These are phyloP conservation scores for Fulvia fulva DNA, from an alignment of 2,329 filamentous ascomycete genomes.

Conservation along the genomic window DNA sequence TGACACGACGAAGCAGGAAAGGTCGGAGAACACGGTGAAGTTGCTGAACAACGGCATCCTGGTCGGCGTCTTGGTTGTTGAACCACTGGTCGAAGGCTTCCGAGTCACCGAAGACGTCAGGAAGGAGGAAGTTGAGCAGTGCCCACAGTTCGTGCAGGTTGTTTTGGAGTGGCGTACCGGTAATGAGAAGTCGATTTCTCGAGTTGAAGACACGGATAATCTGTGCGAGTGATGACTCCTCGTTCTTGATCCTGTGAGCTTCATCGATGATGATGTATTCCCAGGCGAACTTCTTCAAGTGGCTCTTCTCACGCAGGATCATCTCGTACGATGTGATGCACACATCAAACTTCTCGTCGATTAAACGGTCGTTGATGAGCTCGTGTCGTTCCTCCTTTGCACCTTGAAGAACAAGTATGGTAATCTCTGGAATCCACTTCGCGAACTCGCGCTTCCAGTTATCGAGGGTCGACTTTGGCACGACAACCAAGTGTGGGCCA, in stretches of 20 bases:
- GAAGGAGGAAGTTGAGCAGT: conserved; percentile 92
- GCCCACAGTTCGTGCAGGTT: conserved; percentile 98
- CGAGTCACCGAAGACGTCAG: conserved; percentile 94
- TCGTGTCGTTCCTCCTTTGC: conserved; percentile 87
- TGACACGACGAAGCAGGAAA: conserved; percentile 92
- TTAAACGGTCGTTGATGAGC: conserved; percentile 85
- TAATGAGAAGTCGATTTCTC: conserved; percentile 89
- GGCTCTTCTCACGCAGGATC: conserved; percentile 90
- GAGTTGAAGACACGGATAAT: conserved; percentile 97
- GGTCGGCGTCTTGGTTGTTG: conserved; percentile 80
- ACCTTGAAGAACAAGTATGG: conserved; percentile 89
- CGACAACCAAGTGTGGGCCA: conserved; percentile 84
- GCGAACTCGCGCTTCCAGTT: conserved; percentile 97
- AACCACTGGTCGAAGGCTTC: conserved; percentile 99
- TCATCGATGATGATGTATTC: conserved; percentile 99
- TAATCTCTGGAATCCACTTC: conserved; percentile 92
- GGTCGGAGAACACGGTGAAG: conserved; percentile 88
- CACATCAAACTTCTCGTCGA: conserved; percentile 94
- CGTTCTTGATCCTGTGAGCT: conserved; percentile 97
- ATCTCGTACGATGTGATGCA: conserved; percentile 99
- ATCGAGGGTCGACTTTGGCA: conserved; percentile 95
- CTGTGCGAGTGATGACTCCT: conserved; percentile 92
- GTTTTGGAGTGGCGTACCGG: conserved; percentile 94
- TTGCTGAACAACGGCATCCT: conserved; percentile 93
- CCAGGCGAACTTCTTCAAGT: conserved; percentile 97